Percentiles rank a stretch among this genome's conserved stretches.
Conservation (phyloP, 345 rosid genomes). For the Gossypium bickii region DNA sequence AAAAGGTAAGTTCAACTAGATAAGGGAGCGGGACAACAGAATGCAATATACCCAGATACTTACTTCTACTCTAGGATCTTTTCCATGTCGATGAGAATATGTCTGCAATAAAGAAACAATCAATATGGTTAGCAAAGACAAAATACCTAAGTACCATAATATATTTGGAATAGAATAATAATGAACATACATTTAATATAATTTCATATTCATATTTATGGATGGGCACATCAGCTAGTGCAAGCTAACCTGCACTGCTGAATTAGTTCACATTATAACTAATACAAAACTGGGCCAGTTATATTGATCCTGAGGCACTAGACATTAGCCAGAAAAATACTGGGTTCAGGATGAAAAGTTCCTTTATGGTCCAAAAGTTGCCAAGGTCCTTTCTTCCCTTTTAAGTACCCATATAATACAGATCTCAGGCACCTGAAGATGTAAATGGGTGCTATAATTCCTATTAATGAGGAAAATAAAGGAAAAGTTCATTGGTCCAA, state of each 20-base stretch:
- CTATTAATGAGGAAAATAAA: too few species aligned
- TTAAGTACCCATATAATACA: too few species aligned
- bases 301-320: neutral
- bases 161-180: neutral
- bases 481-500: too few species aligned
- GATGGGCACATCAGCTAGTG: neutral
- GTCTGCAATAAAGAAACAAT: conserved; percentile 25
- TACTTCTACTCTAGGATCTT: conserved; percentile 52
- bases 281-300: neutral
- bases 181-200: neutral
- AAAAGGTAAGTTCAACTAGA: neutral
- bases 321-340: neutral
- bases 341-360: neutral
- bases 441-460: too few species aligned
- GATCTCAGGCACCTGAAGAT: too few species aligned
- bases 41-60: conserved; percentile 10
- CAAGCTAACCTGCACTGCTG: neutral
- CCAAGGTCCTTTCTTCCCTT: too few species aligned
- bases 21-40: neutral
- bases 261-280: neutral
- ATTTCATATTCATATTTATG: neutral
- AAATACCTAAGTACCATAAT: neutral
- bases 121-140: neutral
- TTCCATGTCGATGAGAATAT: conserved; percentile 13
- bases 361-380: too few species aligned